A percentile compares a stretch with the other conserved stretches of the same genome.
phyloP scores from a whole-genome alignment of 164 flowering plant genomes.

The Dillenia suffruticosa region DNA sequence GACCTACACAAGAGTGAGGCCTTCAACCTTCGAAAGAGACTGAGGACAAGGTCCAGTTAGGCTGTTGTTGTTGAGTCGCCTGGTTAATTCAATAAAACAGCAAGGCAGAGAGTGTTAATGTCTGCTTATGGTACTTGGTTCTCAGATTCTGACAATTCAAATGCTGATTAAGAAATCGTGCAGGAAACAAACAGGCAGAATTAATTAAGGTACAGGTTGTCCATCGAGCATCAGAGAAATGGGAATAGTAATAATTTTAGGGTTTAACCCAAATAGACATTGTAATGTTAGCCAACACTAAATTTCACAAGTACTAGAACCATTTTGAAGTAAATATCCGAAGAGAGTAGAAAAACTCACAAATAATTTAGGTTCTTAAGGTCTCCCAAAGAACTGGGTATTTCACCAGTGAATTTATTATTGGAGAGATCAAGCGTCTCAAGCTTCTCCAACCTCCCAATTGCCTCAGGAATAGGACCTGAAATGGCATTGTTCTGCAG shows the following conservation, averaged over 20 bases:
- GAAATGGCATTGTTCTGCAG: slow-evolving; percentile 86
- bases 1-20: slow-evolving; percentile 86
- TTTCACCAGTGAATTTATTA: slow-evolving; percentile 61
- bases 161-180: no score
- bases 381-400: slow-evolving; percentile 74
- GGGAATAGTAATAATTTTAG: no score
- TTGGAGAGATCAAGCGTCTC: slow-evolving; percentile 87
- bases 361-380: slow-evolving; percentile 74
- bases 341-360: slow-evolving; percentile 39
- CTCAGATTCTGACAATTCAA: no score
- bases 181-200: no score
- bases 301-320: neutral
- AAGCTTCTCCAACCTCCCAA: slow-evolving; percentile 81
- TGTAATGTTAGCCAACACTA: no score
- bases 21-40: slow-evolving; percentile 55
- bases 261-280: no score
- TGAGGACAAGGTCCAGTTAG: slow-evolving; percentile 76
- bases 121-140: no score
- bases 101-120: neutral
- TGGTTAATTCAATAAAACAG: slow-evolving; percentile 36
- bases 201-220: no score
- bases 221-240: no score
- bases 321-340: neutral
- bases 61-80: slow-evolving; percentile 90
- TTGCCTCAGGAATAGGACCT: slow-evolving; percentile 71